Evolutionary conservation across 2,329 filamentous ascomycete species (phyloP).

Genomic region (Westerdykella sp.): DNA sequence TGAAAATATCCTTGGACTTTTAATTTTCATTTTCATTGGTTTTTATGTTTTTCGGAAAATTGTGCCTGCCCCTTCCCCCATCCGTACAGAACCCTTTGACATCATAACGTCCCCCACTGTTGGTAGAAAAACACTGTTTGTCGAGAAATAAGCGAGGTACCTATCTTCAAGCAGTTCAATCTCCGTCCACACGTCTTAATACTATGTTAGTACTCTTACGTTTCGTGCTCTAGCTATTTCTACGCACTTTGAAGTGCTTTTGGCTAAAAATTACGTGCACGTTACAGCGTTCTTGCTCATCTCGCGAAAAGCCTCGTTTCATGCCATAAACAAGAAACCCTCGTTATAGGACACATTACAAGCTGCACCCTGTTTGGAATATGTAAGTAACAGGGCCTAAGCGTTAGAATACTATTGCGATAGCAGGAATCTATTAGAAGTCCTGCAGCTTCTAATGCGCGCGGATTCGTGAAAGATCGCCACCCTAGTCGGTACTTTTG

Average conservation of each 20-base stretch:
- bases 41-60: too few relatives aligned
- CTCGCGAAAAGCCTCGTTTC: slow-evolving; percentile 2
- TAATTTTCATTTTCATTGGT: too few relatives aligned
- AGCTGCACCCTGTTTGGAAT: not conserved
- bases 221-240: slow-evolving; percentile 1
- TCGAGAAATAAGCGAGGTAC: slow-evolving; percentile 6
- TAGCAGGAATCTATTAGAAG: slow-evolving; percentile 2
- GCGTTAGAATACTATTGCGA: not conserved
- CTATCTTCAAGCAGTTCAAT: slow-evolving; percentile 4
- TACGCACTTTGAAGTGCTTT: slow-evolving; percentile 4
- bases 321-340: slow-evolving; percentile 2
- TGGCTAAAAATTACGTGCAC: slow-evolving; percentile 5
- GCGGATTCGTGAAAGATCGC: slow-evolving; percentile 2
- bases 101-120: slow-evolving; percentile 1
- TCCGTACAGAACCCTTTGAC: too few relatives aligned
- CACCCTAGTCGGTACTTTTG: not conserved
- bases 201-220: slow-evolving; percentile 1
- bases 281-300: not conserved
- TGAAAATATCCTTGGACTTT: too few relatives aligned
- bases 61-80: too few relatives aligned
- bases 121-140: slow-evolving; percentile 8
- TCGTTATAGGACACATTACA: not conserved
- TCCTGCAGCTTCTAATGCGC: slow-evolving; percentile 1
- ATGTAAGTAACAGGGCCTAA: slow-evolving; percentile 2
- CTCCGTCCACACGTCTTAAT: slow-evolving; percentile 3